These are phyloP conservation scores for Cubamyces lactineus DNA, from an alignment of 768 basidiomycete genomes.

Conservation along the genomic window DNA sequence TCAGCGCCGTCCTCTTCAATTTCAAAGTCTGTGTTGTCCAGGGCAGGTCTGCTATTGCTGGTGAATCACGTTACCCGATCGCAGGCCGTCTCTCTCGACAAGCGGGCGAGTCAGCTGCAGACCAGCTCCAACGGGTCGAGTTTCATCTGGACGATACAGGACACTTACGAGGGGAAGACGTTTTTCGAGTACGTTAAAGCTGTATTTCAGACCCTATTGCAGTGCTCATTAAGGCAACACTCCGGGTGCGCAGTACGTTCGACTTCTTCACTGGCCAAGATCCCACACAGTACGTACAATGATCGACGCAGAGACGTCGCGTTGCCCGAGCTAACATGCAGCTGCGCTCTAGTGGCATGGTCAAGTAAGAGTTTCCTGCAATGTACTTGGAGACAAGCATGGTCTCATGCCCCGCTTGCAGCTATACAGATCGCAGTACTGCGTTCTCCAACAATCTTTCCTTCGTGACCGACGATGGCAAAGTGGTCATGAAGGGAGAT, in stretches of 20 bases:
- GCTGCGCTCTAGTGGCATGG: constrained; percentile 57
- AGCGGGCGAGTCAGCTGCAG: constrained; percentile 35
- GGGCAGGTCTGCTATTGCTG: constrained; percentile 7
- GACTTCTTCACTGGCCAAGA: constrained; percentile 62
- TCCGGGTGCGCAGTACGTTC: constrained; percentile 46
- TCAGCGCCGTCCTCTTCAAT: not conserved
- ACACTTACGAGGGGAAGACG: constrained; percentile 63
- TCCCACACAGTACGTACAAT: constrained; percentile 63
- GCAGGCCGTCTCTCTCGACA: constrained; percentile 14
- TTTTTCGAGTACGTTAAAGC: constrained; percentile 67
- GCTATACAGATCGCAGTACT: constrained; percentile 60
- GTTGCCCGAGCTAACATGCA: constrained; percentile 28
- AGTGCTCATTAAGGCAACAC: not conserved
- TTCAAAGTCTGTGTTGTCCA: not conserved
- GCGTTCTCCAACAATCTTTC: constrained; percentile 59
- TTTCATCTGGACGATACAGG: constrained; percentile 69
- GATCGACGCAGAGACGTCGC: constrained; percentile 10
- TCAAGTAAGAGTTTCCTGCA: constrained; percentile 53
- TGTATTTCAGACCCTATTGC: not conserved
- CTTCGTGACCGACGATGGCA: constrained; percentile 58
- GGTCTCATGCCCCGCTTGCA: constrained; percentile 33
- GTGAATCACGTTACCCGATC: not conserved
- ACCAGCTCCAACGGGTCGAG: constrained; percentile 49
- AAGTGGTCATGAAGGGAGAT: constrained; percentile 79
- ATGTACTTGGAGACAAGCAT: not conserved